phyloP scores from a whole-genome alignment of 2,329 filamentous ascomycete genomes.

The Cytospora piceae region DNA sequence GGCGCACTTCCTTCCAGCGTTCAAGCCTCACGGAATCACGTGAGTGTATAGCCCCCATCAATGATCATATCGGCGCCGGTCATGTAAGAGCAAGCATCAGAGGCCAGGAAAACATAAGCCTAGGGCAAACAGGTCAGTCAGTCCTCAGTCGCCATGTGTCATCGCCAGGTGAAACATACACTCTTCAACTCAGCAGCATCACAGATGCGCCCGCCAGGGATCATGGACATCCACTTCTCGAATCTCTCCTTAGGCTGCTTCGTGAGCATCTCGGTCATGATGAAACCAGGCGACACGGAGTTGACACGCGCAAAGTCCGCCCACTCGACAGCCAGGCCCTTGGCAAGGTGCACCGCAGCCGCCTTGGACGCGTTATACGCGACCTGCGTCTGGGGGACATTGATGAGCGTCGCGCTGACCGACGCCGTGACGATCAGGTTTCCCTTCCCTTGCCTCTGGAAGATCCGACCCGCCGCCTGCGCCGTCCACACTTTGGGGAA shows the following conservation, averaged over 20 bases:
- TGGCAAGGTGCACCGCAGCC: conserved; percentile 22
- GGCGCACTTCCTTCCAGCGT: too few relatives aligned
- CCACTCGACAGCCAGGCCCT: conserved; percentile 26
- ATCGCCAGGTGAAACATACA: conserved; percentile 11
- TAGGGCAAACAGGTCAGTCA: conserved; percentile 21
- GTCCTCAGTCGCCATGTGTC: background rate
- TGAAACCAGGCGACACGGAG: conserved; percentile 33
- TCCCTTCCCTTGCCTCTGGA: conserved; percentile 35
- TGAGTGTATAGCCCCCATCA: conserved; percentile 50
- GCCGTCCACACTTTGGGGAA: conserved; percentile 33
- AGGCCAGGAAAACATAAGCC: conserved; percentile 53
- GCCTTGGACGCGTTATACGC: conserved; percentile 26
- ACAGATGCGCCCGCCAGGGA: conserved; percentile 31
- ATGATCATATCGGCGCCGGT: conserved; percentile 52
- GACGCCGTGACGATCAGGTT: conserved; percentile 37
- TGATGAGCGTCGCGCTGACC: conserved; percentile 34
- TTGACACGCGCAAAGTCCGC: conserved; percentile 15
- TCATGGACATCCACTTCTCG: conserved; percentile 31
- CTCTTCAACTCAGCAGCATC: conserved; percentile 33
- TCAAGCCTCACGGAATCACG: background rate
- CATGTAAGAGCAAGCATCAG: conserved; percentile 53
- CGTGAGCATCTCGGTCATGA: conserved; percentile 30
- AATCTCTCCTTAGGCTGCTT: conserved; percentile 31
- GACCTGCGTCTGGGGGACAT: conserved; percentile 24
- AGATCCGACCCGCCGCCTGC: conserved; percentile 34